Evolutionary conservation across 805 yeast species (phyloP).

Genomic region (Ogataea pilisensis): DNA sequence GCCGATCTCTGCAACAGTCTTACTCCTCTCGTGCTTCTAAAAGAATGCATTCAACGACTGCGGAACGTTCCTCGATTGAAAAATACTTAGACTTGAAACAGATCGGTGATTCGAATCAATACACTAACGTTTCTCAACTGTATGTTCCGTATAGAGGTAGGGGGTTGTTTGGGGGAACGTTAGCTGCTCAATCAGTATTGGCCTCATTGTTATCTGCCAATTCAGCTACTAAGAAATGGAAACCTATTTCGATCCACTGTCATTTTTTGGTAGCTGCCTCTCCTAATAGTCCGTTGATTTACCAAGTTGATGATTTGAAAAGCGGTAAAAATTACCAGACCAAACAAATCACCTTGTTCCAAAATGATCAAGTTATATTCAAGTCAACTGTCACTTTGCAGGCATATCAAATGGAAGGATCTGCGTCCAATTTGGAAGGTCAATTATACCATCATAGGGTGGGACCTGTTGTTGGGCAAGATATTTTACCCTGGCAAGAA

Average conservation of each 20-base stretch:
- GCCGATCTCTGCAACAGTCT: not conserved
- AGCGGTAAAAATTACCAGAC: constrained; percentile 51
- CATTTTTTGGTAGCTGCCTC: constrained; percentile 57
- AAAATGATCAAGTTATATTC: constrained; percentile 47
- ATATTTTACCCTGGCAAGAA: constrained; percentile 26
- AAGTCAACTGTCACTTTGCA: constrained; percentile 49
- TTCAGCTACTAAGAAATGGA: constrained; percentile 30
- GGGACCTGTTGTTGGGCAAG: constrained; percentile 28
- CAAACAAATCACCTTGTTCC: constrained; percentile 52
- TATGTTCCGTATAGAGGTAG: constrained; percentile 50
- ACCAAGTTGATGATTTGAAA: constrained; percentile 48
- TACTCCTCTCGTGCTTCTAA: not conserved
- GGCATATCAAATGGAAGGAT: constrained; percentile 27
- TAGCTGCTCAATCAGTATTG: constrained; percentile 59
- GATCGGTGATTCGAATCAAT: constrained; percentile 17
- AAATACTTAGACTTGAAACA: constrained; percentile 20
- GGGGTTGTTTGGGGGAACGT: constrained; percentile 70
- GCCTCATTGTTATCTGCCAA: constrained; percentile 55
- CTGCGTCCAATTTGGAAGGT: constrained; percentile 27
- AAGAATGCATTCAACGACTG: not conserved
- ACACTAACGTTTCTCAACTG: constrained; percentile 22
- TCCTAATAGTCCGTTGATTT: constrained; percentile 41
- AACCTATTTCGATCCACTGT: constrained; percentile 60
- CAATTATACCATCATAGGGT: constrained; percentile 27
- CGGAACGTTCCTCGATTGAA: constrained; percentile 15